Evolutionary conservation across 768 basidiomycete genomes (phyloP), one percentile per base, ranked within the genome.

Genomic region (Suillus luteus): DNA sequence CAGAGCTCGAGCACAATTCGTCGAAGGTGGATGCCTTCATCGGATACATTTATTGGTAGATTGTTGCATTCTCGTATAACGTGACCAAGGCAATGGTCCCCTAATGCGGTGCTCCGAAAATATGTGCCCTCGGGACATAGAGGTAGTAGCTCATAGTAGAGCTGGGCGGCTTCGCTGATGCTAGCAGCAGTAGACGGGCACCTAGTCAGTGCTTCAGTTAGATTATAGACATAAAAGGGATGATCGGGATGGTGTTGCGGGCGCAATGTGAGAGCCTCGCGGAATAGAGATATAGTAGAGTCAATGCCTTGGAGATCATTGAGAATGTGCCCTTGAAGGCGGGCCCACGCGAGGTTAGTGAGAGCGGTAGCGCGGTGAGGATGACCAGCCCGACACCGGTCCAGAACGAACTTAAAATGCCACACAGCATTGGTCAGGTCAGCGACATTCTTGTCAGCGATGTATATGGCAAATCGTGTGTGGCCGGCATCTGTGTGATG

Each of bases 141-240:
- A 51, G 27, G 8, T 15, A 51, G 49, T 15, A 51, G 49, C 14
- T 51, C 49, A 31, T 51, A 9, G 15, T 15, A 17, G 27, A 51
- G 24, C 9, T 31, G 15, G 27, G 27, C 15, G 11, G 65, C 59
- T 46, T 73, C 67, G 15, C 67, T 49, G 35, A 68, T 35, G 59
- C 71, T 71, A 17, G 48, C 62, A 12, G 49, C 17, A 3, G 65
- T 22, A 19, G 63, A 61, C 44, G 66, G 66, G 33, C 40, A 52
- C 24, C 35, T 22, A 38, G 33, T 52, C 19, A 71, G 44, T 3
- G 61, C 63, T 46, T 60, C 52, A 19, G 64, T 67, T 15, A 72
- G 65, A 48, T 65, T 64, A 49, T 61, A 62, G 14, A 71, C 41
- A 24, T 58, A 31, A 14, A 14, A 22, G 10, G 55, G 27, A 41